Conservation (phyloP, 164 flowering plant species). For the Euptelea pleiosperma region DNA sequence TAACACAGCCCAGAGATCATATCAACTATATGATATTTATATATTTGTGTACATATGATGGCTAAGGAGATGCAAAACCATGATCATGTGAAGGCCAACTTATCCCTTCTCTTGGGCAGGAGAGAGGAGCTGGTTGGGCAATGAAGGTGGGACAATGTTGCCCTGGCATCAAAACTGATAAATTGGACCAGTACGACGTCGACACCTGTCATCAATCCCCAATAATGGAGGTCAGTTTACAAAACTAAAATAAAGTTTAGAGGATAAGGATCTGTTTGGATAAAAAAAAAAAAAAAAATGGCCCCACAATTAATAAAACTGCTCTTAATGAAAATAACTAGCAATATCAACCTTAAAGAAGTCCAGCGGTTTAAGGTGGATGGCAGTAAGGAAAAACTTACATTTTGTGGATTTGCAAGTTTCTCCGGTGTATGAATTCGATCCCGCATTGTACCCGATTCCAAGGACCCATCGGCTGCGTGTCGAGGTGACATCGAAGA, state of each 20-base stretch:
- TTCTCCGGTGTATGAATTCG: neutral
- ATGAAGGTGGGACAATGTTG: constrained; percentile 63
- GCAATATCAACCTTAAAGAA: too few relatives aligned
- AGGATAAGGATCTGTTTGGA: too few relatives aligned
- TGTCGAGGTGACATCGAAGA: too few relatives aligned
- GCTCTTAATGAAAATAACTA: too few relatives aligned
- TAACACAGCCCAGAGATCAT: too few relatives aligned
- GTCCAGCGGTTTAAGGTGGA: too few relatives aligned
- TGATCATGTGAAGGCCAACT: constrained; percentile 58
- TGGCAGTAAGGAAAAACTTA: constrained; percentile 4
- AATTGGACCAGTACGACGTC: constrained; percentile 37
- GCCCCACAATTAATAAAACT: too few relatives aligned
- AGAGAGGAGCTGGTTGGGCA: constrained; percentile 80
- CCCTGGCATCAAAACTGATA: constrained; percentile 90
- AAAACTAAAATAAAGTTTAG: too few relatives aligned
- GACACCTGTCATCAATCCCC: constrained; percentile 38
- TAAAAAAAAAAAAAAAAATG: too few relatives aligned
- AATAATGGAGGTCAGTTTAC: neutral
- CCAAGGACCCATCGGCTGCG: constrained; percentile 2
- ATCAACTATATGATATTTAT: too few relatives aligned
- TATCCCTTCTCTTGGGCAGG: constrained; percentile 66
- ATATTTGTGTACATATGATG: too few relatives aligned
- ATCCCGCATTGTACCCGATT: too few relatives aligned
- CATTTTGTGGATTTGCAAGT: constrained; percentile 6
- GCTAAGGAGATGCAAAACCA: constrained; percentile 17